Evolutionary conservation across 2,329 filamentous ascomycete species (phyloP), one percentile per base, ranked within the genome.

Genomic region (Sclerotinia minor): DNA sequence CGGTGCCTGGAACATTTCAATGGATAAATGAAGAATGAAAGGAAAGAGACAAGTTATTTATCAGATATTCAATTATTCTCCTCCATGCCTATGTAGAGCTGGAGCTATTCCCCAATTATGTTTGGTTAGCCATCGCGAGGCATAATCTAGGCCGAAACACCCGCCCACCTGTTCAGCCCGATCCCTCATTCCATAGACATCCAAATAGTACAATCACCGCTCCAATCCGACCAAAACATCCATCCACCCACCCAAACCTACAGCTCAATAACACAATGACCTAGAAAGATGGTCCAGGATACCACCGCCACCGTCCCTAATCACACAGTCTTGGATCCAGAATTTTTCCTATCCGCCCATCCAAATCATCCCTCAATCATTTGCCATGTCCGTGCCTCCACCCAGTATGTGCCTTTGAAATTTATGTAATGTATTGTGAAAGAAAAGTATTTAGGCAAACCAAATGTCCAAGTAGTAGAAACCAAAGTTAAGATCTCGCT

Each of bases 261-360:
- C 24, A 38, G 35, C 59, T 61, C 59, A 61, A 38, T 50, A 61
- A 61, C 59, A 61, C 58, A 50, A 61, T 38, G n/a, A 55, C 38
- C 53, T 11, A 57, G 32, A 41, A 38, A 57, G 32, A 57, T 55
- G 21, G 50, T 52, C n/a, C 45, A 50, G 59, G 50, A 63, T 49
- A 52, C 59, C 21, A 38, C 45, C 45, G 38, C 59, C 29, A 21
- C 58, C 44, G n/a, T 5, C 29, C 59, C 9, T 13, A 24, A 50
- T 26, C 45, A 38, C 38, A 15, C 45, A 63, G 35, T 63, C 59
- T 63, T 15, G 13, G 32, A 41, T 50, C 24, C 32, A 50, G 29
- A 63, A 63, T 50, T 63, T 63, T 63, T 63, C 59, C 59, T 50
- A 21, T 50, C 45, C 59, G 50, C 35, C 59, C 59, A 41, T 61